Conservation (phyloP, 2,329 filamentous ascomycete species). For the Diaporthe citrichinensis region DNA sequence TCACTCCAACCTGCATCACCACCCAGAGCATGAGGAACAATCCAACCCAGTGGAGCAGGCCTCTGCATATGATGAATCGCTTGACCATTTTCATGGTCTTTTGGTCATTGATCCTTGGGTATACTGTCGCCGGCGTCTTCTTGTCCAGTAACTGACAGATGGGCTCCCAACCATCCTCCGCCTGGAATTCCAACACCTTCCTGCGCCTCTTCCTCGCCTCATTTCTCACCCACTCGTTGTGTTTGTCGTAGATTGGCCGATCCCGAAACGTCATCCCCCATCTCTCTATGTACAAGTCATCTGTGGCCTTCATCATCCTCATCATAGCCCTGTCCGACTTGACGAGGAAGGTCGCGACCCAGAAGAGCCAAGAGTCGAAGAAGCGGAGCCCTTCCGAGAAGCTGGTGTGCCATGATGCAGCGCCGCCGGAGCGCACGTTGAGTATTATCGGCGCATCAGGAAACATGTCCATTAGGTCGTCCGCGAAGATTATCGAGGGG, state of each 20-base stretch:
- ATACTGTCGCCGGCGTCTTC: constrained; percentile 3
- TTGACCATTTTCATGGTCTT: constrained; percentile 40
- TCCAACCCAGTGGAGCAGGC: constrained; percentile 35
- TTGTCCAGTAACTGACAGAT: constrained; percentile 34
- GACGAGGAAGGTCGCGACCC: constrained; percentile 37
- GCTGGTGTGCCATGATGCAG: constrained; percentile 28
- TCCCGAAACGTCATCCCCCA: constrained; percentile 38
- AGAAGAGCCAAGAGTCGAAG: constrained; percentile 40
- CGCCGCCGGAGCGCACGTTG: constrained; percentile 45
- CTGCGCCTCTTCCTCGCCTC: constrained; percentile 38
- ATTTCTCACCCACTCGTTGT: constrained; percentile 37
- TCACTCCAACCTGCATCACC: constrained; percentile 12
- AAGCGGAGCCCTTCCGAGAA: constrained; percentile 39
- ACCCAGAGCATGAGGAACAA: constrained; percentile 24
- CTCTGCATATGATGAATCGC: constrained; percentile 31
- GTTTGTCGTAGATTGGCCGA: constrained; percentile 32
- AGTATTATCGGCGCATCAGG: constrained; percentile 52
- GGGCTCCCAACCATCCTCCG: constrained; percentile 36
- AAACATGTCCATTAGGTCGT: constrained; percentile 57
- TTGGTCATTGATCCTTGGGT: constrained; percentile 39
- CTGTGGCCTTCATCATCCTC: constrained; percentile 38
- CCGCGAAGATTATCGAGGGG: constrained; percentile 51
- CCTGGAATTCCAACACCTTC: constrained; percentile 34
- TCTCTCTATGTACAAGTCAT: constrained; percentile 29
- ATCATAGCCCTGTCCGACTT: constrained; percentile 39